These are phyloP conservation scores for Verticillium klebahnii DNA, from an alignment of 2,329 filamentous ascomycete genomes.

Conservation along the genomic window DNA sequence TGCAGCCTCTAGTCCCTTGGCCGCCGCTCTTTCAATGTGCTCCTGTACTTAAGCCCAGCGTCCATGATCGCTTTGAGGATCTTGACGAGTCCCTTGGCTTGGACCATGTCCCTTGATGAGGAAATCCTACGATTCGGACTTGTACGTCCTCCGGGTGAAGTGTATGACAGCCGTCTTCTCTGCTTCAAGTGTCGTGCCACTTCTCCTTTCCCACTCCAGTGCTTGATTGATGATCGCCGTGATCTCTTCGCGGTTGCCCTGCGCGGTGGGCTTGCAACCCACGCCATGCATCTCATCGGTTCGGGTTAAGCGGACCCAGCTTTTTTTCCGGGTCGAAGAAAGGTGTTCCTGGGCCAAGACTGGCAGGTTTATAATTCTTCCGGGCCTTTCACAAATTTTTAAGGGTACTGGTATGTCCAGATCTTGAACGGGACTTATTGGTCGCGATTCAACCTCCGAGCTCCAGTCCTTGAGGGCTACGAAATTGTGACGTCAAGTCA, in stretches of 20 bases:
- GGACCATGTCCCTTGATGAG: not conserved
- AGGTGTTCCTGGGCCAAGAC: too few species aligned
- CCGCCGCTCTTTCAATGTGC: constrained; percentile 6
- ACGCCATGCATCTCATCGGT: too few species aligned
- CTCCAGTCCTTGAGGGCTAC: too few species aligned
- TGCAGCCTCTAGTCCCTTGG: constrained; percentile 9
- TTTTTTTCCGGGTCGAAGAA: too few species aligned
- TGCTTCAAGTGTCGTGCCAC: constrained; percentile 18
- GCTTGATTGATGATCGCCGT: constrained; percentile 15
- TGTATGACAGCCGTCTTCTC: constrained; percentile 9
- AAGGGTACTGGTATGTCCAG: too few species aligned
- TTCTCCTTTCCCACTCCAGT: constrained; percentile 16
- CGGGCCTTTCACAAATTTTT: too few species aligned
- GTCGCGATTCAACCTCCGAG: too few species aligned
- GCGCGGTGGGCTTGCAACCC: not conserved
- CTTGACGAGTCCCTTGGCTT: constrained; percentile 1
- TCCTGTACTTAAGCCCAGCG: constrained; percentile 6
- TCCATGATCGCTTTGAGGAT: constrained; percentile 18
- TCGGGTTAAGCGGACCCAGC: too few species aligned
- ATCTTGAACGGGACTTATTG: too few species aligned
- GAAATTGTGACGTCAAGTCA: too few species aligned
- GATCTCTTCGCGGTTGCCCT: constrained; percentile 12
- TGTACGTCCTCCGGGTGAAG: too few species aligned
- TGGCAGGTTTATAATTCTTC: too few species aligned
- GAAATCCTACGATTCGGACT: not conserved